Evolutionary conservation across 805 yeast species (phyloP).

Genomic region (Wickerhamiella sorbophila): DNA sequence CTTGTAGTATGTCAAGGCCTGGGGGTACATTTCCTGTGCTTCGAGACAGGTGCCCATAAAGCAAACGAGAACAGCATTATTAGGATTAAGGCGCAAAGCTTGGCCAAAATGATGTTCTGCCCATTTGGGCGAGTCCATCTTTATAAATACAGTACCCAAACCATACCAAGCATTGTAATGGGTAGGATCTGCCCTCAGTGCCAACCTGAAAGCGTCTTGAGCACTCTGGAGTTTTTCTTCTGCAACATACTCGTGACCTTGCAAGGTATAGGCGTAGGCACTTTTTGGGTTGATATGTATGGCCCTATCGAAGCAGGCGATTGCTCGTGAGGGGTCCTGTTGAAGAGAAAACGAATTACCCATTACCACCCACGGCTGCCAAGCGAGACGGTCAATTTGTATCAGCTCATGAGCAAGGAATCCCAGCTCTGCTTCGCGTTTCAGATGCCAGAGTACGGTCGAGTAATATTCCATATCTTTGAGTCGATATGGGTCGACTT

Average conservation of each 20-base stretch:
- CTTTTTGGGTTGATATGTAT: conserved; percentile 50
- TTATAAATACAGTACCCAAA: conserved; percentile 82
- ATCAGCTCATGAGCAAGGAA: conserved; percentile 62
- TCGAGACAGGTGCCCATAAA: conserved; percentile 92
- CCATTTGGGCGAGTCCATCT: conserved; percentile 65
- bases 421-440: conserved; percentile 64
- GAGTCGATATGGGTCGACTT: conserved; percentile 59
- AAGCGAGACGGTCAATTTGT: conserved; percentile 46
- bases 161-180: conserved; percentile 95
- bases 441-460: conserved; percentile 85
- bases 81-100: conserved; percentile 81
- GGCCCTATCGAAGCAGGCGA: conserved; percentile 73
- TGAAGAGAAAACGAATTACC: conserved; percentile 79
- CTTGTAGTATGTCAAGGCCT: conserved; percentile 70
- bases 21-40: conserved; percentile 47
- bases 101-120: conserved; percentile 80
- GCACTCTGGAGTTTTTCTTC: conserved; percentile 88
- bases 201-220: conserved; percentile 62
- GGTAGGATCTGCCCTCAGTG: conserved; percentile 59
- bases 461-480: conserved; percentile 87
- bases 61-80: conserved; percentile 75
- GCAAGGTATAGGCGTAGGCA: conserved; percentile 81
- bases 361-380: conserved; percentile 82
- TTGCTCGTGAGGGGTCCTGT: conserved; percentile 79
- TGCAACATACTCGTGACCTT: conserved; percentile 83